phyloP scores from a whole-genome alignment of 352 stramenopile genomes.

The Pythium aphanidermatum region DNA sequence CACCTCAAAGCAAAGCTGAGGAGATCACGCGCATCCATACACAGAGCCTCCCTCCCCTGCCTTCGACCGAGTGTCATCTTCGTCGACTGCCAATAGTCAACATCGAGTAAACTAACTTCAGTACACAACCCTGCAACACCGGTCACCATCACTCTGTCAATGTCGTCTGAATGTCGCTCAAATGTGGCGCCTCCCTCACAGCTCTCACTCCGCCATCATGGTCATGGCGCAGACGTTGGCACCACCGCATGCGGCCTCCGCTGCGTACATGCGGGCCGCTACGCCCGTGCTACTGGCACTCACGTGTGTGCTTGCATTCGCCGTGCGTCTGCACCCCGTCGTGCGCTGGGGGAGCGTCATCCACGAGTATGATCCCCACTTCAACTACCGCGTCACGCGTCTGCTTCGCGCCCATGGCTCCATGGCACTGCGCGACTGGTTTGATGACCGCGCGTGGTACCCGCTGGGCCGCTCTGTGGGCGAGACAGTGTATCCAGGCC shows the following conservation, averaged over 20 bases:
- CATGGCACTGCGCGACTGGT: slow-evolving; percentile 96
- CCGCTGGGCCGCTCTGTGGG: slow-evolving; percentile 90
- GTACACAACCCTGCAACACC: background rate
- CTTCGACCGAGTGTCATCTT: slow-evolving; percentile 13
- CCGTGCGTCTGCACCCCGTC: slow-evolving; percentile 90
- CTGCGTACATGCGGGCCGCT: background rate
- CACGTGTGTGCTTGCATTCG: slow-evolving; percentile 86
- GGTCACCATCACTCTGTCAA: slow-evolving; percentile 8
- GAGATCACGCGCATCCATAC: background rate
- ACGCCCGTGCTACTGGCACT: slow-evolving; percentile 48
- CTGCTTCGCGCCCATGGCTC: slow-evolving; percentile 88
- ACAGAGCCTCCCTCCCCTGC: background rate
- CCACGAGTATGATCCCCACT: slow-evolving; percentile 95
- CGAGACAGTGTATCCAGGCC: slow-evolving; percentile 90
- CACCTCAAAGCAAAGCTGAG: too few species aligned
- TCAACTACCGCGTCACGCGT: slow-evolving; percentile 99
- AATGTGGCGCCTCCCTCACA: slow-evolving; percentile 12
- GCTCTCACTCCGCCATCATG: background rate
- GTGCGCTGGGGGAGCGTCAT: slow-evolving; percentile 90
- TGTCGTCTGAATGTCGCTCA: slow-evolving; percentile 36
- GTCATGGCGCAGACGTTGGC: background rate
- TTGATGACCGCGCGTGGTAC: slow-evolving; percentile 96
- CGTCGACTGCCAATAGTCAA: slow-evolving; percentile 7
- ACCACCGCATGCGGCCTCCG: background rate
- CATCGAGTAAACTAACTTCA: background rate